Base-by-base conservation (phyloP, 2,329 filamentous ascomycete genomes). In the Aspergillus oerlinghausenensis region DNA sequence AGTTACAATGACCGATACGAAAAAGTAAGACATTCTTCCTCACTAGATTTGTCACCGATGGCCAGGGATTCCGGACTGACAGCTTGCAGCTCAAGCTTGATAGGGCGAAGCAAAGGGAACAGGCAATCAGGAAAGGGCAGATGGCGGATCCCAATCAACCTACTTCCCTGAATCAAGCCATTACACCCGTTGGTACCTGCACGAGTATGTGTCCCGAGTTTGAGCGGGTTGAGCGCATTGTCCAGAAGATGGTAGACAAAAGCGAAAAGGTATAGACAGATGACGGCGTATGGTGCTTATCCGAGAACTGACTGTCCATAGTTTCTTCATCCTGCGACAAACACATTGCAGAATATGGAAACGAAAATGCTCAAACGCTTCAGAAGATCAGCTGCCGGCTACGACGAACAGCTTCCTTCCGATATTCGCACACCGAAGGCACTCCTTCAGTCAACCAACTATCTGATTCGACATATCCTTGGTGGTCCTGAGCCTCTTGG, bases 151-250 rank as follows among this genome's bases (percentile, higher is more conserved):
- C 84, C 4, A 80, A 84, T 57, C 82, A 82, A 64, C 82, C 82
- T n/a, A 83, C 81, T 53, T 78, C 77, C 25, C 73, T 87, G 56
- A 78, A 79, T 29, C 79, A 86, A 59, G 84, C 84, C 28, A 85
- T 87, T 64, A 85, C 82, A 21, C 79, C 82, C 0, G 79, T 84
- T 4, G 85, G 84, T 51, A 83, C 80, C 51, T 87, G 85, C 69
- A 79, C 78, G 42, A 81, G 83, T 61, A 87, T 87, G 84, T 88
- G 85, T 65, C 81, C 85, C 2, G 82, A 86, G 60, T 85, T 78
- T 56, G 85, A 88, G 72, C 73, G 84, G 47, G 80, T 86, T 47
- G 80, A 85, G 62, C 79, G 85, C 42, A 84, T 86, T 50, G 79
- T 82, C 48, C 82, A 86, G 66, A 82, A 84, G 51, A 84, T 86